Evolutionary conservation across 1,284 basidiomycete genomes (phyloP).

Genomic region (Apiotrichum montevideense): DNA sequence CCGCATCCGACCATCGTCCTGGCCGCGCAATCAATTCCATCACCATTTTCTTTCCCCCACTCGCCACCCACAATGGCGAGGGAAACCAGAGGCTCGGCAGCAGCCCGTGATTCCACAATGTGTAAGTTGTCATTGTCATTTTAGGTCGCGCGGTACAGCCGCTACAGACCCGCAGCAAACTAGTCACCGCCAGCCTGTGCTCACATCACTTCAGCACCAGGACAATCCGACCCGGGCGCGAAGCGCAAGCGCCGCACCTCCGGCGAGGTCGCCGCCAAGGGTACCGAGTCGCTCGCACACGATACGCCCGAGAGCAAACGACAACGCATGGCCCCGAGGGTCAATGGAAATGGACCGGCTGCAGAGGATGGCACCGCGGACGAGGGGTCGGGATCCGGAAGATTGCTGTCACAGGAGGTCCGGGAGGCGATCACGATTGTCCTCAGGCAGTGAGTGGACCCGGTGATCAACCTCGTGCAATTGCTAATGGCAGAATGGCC

Average conservation of each 20-base stretch:
- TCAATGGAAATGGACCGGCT: not conserved
- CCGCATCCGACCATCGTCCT: not conserved
- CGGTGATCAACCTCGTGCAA: not conserved
- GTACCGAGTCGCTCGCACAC: not conserved
- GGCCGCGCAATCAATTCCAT: not conserved
- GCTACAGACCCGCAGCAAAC: too few relatives aligned
- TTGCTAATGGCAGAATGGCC: conserved; percentile 30
- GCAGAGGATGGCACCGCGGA: not conserved
- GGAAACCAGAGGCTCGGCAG: conserved; percentile 11
- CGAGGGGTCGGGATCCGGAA: not conserved
- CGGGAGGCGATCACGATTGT: conserved; percentile 32
- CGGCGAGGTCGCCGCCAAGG: not conserved
- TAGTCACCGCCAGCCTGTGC: too few relatives aligned
- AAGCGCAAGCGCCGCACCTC: conserved; percentile 23
- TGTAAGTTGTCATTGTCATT: not conserved
- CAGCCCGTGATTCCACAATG: not conserved
- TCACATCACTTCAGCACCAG: not conserved
- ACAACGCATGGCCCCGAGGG: conserved; percentile 2
- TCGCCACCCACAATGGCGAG: conserved; percentile 7
- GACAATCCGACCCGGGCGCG: conserved; percentile 1
- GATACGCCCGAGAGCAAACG: conserved; percentile 12
- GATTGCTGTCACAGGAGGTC: conserved; percentile 20
- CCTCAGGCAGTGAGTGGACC: conserved; percentile 28
- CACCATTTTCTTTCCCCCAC: too few relatives aligned
- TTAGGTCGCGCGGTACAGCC: too few relatives aligned